These are phyloP conservation scores for Rhytidiadelphus loreus DNA, from an alignment of 225 moss, liverwort and hornwort genomes.

Conservation along the genomic window DNA sequence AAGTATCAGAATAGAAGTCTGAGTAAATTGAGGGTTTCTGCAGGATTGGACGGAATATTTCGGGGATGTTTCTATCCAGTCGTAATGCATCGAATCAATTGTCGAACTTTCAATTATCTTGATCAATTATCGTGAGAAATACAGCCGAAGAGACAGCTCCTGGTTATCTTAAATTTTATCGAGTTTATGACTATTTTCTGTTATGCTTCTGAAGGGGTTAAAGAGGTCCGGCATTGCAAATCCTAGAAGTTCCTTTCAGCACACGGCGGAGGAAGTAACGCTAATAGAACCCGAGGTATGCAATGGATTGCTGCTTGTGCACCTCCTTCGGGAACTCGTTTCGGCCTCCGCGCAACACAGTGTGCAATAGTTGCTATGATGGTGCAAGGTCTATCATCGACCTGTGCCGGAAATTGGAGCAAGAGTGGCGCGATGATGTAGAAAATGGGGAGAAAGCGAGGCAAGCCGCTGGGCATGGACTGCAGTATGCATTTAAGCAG, in stretches of 20 bases:
- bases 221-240: neutral
- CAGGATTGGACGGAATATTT: neutral
- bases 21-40: neutral
- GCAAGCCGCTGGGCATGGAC: conserved; percentile 33
- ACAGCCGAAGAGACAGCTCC: neutral
- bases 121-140: neutral
- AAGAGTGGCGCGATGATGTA: conserved; percentile 69
- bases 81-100: neutral
- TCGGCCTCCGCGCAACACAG: conserved; percentile 67
- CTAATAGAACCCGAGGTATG: conserved; percentile 4
- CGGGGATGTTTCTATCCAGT: neutral
- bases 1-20: neutral
- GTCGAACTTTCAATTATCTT: neutral
- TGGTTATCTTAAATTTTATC: neutral
- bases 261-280: neutral
- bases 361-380: conserved; percentile 68
- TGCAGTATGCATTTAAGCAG: conserved; percentile 74
- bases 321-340: conserved; percentile 67
- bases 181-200: neutral
- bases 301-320: conserved; percentile 47
- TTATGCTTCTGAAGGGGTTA: neutral
- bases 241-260: neutral
- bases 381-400: conserved; percentile 71
- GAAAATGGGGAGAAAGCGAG: conserved; percentile 52
- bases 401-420: conserved; percentile 78